Conservation (phyloP, 192 early-diverging fungal genomes). For the Mortierella claussenii region DNA sequence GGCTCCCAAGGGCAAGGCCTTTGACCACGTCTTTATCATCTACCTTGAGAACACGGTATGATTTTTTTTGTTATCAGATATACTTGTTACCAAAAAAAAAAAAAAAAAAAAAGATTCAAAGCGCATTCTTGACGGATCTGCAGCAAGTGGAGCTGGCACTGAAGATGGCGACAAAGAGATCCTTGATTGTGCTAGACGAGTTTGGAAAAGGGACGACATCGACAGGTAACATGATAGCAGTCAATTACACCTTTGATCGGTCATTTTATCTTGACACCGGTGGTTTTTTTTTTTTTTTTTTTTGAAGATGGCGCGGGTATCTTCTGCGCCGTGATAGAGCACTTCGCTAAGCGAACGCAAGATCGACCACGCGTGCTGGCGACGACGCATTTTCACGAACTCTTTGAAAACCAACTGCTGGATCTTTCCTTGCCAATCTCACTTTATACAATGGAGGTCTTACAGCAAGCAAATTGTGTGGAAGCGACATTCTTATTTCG, state of each 20-base stretch:
- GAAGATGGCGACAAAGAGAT: conserved; percentile 58
- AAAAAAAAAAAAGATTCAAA: too few species aligned
- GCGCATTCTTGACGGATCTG: conserved; percentile 78
- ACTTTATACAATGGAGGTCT: conserved; percentile 69
- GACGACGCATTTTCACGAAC: conserved; percentile 89
- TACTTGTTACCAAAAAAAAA: too few species aligned
- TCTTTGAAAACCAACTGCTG: conserved; percentile 61
- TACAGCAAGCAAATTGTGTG: conserved; percentile 43
- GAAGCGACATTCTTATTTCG: conserved; percentile 73
- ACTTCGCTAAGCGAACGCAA: conserved; percentile 57
- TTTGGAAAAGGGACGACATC: conserved; percentile 85
- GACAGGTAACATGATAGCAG: too few species aligned
- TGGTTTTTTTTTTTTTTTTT: conserved; percentile 1
- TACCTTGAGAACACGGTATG: conserved; percentile 42
- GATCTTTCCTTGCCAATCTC: conserved; percentile 49
- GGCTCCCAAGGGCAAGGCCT: conserved; percentile 17
- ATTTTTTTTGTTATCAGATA: too few species aligned
- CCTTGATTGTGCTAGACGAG: conserved; percentile 81
- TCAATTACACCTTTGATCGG: too few species aligned
- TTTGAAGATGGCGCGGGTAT: conserved; percentile 80
- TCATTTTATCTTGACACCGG: background rate
- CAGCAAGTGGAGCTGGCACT: conserved; percentile 70
- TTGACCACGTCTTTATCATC: conserved; percentile 33
- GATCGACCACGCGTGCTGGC: conserved; percentile 76
- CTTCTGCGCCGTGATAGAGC: conserved; percentile 75